phyloP scores from a whole-genome alignment of 805 yeast species.

The Pichia sporocuriosa region DNA sequence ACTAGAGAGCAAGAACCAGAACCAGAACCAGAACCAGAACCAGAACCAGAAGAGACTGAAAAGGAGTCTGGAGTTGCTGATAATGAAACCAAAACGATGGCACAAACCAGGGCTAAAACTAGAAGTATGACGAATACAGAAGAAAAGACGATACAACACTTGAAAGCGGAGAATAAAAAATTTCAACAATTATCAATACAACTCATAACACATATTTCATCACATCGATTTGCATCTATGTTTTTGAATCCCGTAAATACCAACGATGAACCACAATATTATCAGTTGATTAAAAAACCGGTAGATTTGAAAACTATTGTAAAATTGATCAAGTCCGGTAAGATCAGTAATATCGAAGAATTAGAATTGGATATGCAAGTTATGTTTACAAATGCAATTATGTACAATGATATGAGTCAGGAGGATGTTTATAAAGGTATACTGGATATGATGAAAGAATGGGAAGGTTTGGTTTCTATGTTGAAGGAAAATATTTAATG shows the following conservation, averaged over 20 bases:
- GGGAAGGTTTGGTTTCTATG: conserved; percentile 47
- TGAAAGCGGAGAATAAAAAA: conserved; percentile 31
- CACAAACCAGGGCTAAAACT: conserved; percentile 1
- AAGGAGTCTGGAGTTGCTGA: not conserved
- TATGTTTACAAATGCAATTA: conserved; percentile 79
- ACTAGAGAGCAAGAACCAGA: no score
- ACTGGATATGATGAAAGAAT: conserved; percentile 63
- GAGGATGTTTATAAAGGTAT: conserved; percentile 58
- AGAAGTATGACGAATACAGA: conserved; percentile 3
- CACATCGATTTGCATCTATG: conserved; percentile 68
- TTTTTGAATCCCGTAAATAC: conserved; percentile 64
- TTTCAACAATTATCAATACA: conserved; percentile 58
- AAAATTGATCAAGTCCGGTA: conserved; percentile 50
- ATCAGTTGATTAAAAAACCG: conserved; percentile 54
- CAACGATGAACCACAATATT: conserved; percentile 64
- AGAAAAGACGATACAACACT: not conserved
- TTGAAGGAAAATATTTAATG: conserved; percentile 40
- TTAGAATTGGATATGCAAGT: conserved; percentile 62
- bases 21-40: not conserved
- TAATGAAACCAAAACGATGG: conserved; percentile 2
- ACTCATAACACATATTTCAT: conserved; percentile 55
- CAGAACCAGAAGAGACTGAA: not conserved
- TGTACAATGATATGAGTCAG: conserved; percentile 61
- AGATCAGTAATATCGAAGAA: conserved; percentile 41
- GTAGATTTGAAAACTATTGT: conserved; percentile 61